These are phyloP conservation scores for Phytopythium cucurbitacearum DNA, from an alignment of 352 stramenopile genomes.

Conservation along the genomic window DNA sequence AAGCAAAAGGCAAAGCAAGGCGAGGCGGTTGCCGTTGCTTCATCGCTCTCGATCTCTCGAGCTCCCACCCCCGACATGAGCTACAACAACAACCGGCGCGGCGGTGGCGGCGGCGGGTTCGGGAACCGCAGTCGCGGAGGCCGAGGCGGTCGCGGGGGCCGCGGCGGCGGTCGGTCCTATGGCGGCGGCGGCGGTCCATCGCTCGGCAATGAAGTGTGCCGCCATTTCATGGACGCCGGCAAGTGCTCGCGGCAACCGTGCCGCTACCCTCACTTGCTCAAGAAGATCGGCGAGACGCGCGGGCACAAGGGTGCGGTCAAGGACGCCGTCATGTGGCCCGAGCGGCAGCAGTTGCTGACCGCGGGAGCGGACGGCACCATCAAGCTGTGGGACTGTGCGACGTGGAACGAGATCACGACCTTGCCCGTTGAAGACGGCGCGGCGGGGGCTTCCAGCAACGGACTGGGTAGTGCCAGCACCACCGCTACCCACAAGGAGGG, in stretches of 20 bases:
- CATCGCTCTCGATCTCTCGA: too few species aligned
- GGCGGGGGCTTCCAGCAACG: constrained; percentile 12
- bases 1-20: too few species aligned
- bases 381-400: constrained; percentile 81
- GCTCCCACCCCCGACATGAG: constrained; percentile 30
- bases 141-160: constrained; percentile 20
- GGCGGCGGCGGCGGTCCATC: constrained; percentile 19
- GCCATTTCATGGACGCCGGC: constrained; percentile 52
- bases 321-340: constrained; percentile 72
- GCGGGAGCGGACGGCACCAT: constrained; percentile 61
- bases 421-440: constrained; percentile 44
- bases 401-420: constrained; percentile 76
- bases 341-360: constrained; percentile 77
- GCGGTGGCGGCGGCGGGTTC: constrained; percentile 35
- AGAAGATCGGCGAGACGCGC: constrained; percentile 77
- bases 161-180: constrained; percentile 15
- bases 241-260: constrained; percentile 72
- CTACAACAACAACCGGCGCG: constrained; percentile 49
- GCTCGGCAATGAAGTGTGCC: constrained; percentile 65
- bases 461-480: constrained; percentile 6
- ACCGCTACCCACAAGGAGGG: constrained; percentile 36
- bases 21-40: too few species aligned
- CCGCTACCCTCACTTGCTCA: constrained; percentile 77
- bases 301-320: constrained; percentile 71
- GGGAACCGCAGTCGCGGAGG: constrained; percentile 54